phyloP scores from a whole-genome alignment of 2,329 filamentous ascomycete genomes.

The Endothia cerciana region DNA sequence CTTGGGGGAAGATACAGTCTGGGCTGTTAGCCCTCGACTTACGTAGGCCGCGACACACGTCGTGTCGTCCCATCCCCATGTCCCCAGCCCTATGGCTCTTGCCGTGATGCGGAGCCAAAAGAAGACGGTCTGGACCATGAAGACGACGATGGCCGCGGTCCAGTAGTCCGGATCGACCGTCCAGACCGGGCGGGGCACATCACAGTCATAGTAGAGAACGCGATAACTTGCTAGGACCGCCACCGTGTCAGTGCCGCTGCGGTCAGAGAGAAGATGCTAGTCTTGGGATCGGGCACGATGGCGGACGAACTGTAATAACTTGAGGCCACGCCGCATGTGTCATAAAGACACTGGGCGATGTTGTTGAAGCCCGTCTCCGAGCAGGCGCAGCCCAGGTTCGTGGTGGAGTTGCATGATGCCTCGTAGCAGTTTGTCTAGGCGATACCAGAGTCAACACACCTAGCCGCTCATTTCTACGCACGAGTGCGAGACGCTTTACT shows the following conservation, averaged over 20 bases:
- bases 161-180: conserved; percentile 20
- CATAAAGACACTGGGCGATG: conserved; percentile 5
- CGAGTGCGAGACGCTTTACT: background rate
- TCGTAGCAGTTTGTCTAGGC: conserved; percentile 15
- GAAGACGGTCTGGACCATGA: conserved; percentile 17
- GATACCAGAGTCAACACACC: background rate
- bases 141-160: conserved; percentile 17
- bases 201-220: conserved; percentile 14
- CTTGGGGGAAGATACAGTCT: too few relatives aligned
- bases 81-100: background rate
- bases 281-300: background rate
- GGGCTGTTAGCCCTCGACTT: background rate
- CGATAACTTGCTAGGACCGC: conserved; percentile 14
- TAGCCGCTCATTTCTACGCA: background rate
- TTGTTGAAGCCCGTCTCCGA: background rate
- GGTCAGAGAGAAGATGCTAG: background rate
- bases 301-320: conserved; percentile 12
- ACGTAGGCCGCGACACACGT: conserved; percentile 21
- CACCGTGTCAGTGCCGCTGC: background rate
- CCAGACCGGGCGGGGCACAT: conserved; percentile 18
- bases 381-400: conserved; percentile 15
- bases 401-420: conserved; percentile 18
- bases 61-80: conserved; percentile 21
- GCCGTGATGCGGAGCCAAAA: conserved; percentile 17
- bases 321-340: background rate